These are phyloP conservation scores for Dicorynia guianensis DNA, from an alignment of 306 rosid species.

Conservation along the genomic window DNA sequence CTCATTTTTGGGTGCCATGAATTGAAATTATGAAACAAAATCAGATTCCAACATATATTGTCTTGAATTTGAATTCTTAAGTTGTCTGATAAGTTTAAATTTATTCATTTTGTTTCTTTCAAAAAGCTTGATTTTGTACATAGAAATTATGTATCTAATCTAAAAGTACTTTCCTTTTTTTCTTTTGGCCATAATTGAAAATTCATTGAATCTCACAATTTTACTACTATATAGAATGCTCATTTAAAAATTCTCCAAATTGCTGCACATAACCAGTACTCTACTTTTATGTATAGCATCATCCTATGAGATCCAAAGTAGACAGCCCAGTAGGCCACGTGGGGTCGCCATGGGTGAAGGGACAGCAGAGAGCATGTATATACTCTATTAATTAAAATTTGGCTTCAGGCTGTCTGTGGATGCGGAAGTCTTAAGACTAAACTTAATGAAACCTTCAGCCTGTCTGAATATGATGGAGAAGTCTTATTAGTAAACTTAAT, in stretches of 20 bases:
- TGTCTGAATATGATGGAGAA: neutral
- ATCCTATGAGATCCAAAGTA: neutral
- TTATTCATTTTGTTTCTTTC: neutral
- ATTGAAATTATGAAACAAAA: neutral
- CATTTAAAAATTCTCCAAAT: conserved; percentile 11
- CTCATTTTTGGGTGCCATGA: neutral
- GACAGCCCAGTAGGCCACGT: conserved; percentile 10
- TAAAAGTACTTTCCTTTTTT: neutral
- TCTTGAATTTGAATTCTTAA: neutral
- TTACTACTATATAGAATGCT: neutral
- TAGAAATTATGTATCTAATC: neutral
- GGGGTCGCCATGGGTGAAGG: neutral
- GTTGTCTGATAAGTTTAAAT: neutral
- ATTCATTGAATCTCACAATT: neutral
- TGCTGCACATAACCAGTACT: conserved; percentile 3
- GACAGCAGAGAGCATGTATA: too few species aligned
- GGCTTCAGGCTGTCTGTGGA: too few species aligned
- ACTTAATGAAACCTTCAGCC: neutral
- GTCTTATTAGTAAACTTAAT: neutral
- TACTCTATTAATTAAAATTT: neutral
- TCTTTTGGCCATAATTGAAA: too few species aligned
- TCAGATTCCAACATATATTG: neutral
- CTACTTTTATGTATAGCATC: neutral
- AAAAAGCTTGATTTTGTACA: neutral
- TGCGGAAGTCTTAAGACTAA: too few species aligned